A percentile compares a stretch with the other conserved stretches of the same genome.
Conservation (phyloP, 202 grass and related monocot genomes). For the Saccharum hybrid region DNA sequence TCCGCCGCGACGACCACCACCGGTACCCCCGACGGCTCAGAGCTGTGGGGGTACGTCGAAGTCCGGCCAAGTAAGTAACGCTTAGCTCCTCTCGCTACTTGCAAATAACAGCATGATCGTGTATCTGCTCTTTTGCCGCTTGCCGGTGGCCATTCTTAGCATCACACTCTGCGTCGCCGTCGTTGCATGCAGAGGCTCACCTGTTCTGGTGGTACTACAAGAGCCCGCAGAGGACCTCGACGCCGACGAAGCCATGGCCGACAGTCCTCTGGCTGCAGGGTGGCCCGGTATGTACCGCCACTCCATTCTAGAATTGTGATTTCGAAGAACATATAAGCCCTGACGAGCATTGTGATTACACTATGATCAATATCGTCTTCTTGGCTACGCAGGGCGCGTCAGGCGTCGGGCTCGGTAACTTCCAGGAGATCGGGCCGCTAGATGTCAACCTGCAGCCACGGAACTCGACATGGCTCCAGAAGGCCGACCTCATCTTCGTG, state of each 20-base stretch:
- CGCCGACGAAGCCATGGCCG: conserved; percentile 58
- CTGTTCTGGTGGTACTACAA: conserved; percentile 92
- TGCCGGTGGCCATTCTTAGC: no score
- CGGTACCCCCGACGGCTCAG: conserved; percentile 57
- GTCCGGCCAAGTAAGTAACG: conserved; percentile 68
- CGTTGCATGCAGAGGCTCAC: conserved; percentile 56
- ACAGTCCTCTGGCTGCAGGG: conserved; percentile 89
- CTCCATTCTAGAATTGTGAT: no score
- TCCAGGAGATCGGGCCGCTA: conserved; percentile 18
- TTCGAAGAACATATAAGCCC: no score
- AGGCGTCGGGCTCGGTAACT: not conserved
- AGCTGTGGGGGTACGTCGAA: conserved; percentile 82
- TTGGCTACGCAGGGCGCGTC: not conserved
- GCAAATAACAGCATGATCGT: no score
- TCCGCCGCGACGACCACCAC: not conserved
- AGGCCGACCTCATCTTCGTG: conserved; percentile 33
- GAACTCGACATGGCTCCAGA: not conserved
- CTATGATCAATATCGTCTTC: no score
- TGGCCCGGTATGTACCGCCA: conserved; percentile 55
- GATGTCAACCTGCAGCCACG: conserved; percentile 11
- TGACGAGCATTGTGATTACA: no score
- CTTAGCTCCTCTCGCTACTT: no score
- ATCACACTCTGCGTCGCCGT: no score
- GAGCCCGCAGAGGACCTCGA: conserved; percentile 56
- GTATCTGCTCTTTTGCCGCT: no score